Evolutionary conservation across 2,329 filamentous ascomycete genomes (phyloP).

Genomic region (Teratosphaeria zuluensis): DNA sequence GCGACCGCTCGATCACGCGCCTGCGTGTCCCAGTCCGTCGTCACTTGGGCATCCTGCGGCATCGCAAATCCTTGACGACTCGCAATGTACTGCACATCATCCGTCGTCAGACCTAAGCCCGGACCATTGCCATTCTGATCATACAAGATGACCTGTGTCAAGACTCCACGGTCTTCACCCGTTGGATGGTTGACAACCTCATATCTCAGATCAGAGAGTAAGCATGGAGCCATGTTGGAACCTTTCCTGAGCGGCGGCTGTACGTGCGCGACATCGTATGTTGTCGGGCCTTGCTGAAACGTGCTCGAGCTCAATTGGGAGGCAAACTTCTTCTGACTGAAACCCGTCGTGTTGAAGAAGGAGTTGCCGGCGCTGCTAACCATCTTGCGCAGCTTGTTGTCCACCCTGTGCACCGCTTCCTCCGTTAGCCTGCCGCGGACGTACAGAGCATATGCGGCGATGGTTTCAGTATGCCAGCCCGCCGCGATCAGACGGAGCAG

Average conservation of each 20-base stretch:
- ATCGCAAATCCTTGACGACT: neutral
- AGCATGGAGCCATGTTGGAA: neutral
- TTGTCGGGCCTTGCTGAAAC: neutral
- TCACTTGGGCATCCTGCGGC: neutral
- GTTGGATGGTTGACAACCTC: neutral
- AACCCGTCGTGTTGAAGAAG: neutral
- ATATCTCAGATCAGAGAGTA: neutral
- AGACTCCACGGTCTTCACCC: neutral
- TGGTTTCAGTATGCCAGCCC: neutral
- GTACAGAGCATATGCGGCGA: neutral
- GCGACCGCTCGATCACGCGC: neutral
- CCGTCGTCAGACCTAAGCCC: neutral
- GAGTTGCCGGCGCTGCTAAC: neutral
- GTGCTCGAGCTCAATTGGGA: neutral
- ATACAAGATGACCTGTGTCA: neutral
- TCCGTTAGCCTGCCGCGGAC: neutral
- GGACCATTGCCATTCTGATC: neutral
- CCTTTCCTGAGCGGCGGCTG: neutral
- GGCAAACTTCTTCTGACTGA: neutral
- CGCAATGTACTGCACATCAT: neutral
- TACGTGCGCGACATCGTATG: neutral
- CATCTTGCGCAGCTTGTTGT: neutral
- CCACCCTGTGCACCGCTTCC: neutral
- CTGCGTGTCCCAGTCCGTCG: neutral
- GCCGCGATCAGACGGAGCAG: conserved; percentile 4